Conservation (phyloP, 192 early-diverging fungal species). For the Backusella westeae region DNA sequence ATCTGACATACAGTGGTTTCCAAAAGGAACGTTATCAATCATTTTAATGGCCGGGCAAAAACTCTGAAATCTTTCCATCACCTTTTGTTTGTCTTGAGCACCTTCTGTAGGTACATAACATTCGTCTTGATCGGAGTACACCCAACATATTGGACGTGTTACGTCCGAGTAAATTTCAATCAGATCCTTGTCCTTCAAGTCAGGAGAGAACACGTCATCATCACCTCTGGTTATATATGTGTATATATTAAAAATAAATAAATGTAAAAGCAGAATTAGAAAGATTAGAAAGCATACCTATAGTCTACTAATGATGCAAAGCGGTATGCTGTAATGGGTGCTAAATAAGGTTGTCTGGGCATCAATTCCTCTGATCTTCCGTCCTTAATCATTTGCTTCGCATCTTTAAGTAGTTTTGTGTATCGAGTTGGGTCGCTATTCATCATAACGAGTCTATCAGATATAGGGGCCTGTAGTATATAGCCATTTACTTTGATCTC, state of each 20-base stretch:
- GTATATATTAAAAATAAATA: not conserved
- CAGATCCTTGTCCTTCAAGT: conserved; percentile 15
- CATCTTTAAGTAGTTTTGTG: conserved; percentile 28
- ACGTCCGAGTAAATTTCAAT: not conserved
- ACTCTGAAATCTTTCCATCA: conserved; percentile 15
- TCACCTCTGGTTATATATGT: conserved; percentile 11
- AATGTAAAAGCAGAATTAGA: not conserved
- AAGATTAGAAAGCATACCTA: conserved; percentile 25
- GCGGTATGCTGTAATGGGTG: conserved; percentile 40
- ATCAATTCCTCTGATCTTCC: conserved; percentile 39
- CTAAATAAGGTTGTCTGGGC: conserved; percentile 29
- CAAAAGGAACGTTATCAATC: conserved; percentile 7
- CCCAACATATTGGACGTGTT: conserved; percentile 4
- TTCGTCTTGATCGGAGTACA: conserved; percentile 15
- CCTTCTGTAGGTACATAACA: not conserved
- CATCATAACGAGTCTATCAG: conserved; percentile 39
- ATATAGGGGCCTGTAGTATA: conserved; percentile 44
- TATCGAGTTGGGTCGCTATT: conserved; percentile 23
- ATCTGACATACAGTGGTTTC: conserved; percentile 3
- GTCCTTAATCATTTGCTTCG: conserved; percentile 36
- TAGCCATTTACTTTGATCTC: conserved; percentile 27
- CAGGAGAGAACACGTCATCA: conserved; percentile 22
- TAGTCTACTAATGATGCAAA: conserved; percentile 34
- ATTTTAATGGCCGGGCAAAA: conserved; percentile 15
- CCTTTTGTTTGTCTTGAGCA: not conserved